Conservation (phyloP, 169 alveolate genomes). For the Eimeria falciformis region DNA sequence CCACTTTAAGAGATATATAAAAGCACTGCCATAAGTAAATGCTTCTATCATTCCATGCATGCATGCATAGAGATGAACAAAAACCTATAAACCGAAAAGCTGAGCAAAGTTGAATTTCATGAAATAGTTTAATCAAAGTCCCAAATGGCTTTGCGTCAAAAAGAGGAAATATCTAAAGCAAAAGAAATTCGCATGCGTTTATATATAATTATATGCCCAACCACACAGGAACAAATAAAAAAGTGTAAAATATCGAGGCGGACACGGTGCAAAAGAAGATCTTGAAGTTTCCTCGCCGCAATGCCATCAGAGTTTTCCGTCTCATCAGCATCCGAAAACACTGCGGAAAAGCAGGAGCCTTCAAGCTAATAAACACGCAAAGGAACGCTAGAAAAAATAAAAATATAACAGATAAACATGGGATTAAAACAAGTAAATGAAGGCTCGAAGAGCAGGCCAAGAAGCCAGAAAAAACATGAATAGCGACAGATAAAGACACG, state of each 20-base stretch:
- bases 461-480: background rate
- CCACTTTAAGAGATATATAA: too few species aligned
- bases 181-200: background rate
- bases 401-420: background rate
- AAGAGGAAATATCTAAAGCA: too few species aligned
- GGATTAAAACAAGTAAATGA: background rate
- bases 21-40: too few species aligned
- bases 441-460: background rate
- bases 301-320: background rate
- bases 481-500: background rate
- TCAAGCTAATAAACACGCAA: background rate
- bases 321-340: background rate
- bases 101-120: background rate
- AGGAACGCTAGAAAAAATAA: background rate
- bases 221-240: background rate
- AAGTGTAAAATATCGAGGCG: slow-evolving; percentile 29
- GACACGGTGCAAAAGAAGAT: slow-evolving; percentile 39
- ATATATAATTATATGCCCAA: background rate
- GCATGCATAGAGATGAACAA: background rate
- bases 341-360: slow-evolving; percentile 7
- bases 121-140: background rate
- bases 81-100: background rate
- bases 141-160: background rate
- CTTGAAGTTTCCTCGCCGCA: background rate
- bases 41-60: too few species aligned